phyloP scores from a whole-genome alignment of 139 green algal genomes.

The Chlorella sp. region DNA sequence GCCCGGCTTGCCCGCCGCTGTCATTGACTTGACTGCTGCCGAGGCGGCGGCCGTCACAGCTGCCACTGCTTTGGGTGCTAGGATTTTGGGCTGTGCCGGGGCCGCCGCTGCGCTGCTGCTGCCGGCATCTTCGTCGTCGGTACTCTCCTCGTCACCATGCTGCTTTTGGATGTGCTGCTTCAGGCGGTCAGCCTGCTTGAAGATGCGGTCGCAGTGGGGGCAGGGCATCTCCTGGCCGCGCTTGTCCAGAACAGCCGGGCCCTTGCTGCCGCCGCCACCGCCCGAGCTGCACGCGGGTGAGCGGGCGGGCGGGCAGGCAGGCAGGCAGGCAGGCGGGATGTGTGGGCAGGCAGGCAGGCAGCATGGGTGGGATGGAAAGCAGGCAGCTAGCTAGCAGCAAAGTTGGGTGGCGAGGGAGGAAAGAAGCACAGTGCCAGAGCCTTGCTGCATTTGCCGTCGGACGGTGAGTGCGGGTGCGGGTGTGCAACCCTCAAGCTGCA shows the following conservation, averaged over 20 bases:
- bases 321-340: not conserved
- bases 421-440: too few relatives aligned
- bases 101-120: conserved; percentile 9
- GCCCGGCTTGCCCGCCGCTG: not conserved
- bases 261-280: conserved; percentile 80
- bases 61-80: not conserved
- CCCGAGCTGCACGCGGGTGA: conserved; percentile 76
- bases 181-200: conserved; percentile 74
- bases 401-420: too few relatives aligned
- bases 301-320: not conserved
- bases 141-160: conserved; percentile 62
- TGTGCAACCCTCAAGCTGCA: not conserved
- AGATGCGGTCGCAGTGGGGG: conserved; percentile 87
- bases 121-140: not conserved
- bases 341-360: too few relatives aligned
- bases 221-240: conserved; percentile 82
- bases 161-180: conserved; percentile 80
- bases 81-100: not conserved
- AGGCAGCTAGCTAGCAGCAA: too few relatives aligned
- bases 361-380: too few relatives aligned
- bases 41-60: not conserved
- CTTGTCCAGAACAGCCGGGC: conserved; percentile 87
- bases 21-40: conserved; percentile 9
- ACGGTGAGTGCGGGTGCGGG: too few relatives aligned
- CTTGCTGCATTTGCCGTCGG: too few relatives aligned